Base-by-base conservation (phyloP, 2,329 filamentous ascomycete genomes). In the Neonectria ditissima region DNA sequence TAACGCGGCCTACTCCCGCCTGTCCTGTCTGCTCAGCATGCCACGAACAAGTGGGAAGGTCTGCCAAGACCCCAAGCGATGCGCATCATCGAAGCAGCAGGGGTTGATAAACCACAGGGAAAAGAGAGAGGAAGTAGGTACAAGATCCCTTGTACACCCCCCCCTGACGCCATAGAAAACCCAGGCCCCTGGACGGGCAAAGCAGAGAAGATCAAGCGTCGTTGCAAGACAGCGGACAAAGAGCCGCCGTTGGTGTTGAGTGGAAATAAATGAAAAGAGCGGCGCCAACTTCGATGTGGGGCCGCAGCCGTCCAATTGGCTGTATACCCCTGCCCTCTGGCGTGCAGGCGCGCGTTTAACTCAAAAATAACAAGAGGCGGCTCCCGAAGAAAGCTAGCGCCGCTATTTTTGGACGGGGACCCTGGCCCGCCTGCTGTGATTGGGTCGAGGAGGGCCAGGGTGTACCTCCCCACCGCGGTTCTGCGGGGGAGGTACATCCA, bases 341-440 rank as follows among this genome's bases (percentile, higher is more conserved):
- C 24, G 34, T 69, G 50, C 65, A 73, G 66, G 69, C 71, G 71
- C 71, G 71, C 71, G 71, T 73, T 52, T 71, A 73, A 70, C 45
- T 61, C 54, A 61, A 59, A 44, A 64, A 72, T 57, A 66, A n/a
- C n/a, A n/a, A n/a, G n/a, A 66, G 60, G 66, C 69, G 71, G 63
- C 55, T 55, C 60, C 52, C 2, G 26, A 63, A 57, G 28, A 26
- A 26, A 47, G 69, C 50, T 72, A 71, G 69, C 50, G 58, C 39
- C 3, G 41, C 71, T 73, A 73, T 73, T 73, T 71, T 72, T 24
- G 69, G 68, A 61, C 18, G 5, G 6, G 5, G n/a, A n/a, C n/a
- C n/a, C n/a, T n/a, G n/a, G n/a, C n/a, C n/a, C n/a, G 3, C 13
- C 2, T 1, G 8, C 9, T 52, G 9, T 62, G 55, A 71, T 69